Percentiles rank a stretch among this genome's conserved stretches.
phyloP scores from a whole-genome alignment of 805 yeast genomes.

The Candida ipomoeae region DNA sequence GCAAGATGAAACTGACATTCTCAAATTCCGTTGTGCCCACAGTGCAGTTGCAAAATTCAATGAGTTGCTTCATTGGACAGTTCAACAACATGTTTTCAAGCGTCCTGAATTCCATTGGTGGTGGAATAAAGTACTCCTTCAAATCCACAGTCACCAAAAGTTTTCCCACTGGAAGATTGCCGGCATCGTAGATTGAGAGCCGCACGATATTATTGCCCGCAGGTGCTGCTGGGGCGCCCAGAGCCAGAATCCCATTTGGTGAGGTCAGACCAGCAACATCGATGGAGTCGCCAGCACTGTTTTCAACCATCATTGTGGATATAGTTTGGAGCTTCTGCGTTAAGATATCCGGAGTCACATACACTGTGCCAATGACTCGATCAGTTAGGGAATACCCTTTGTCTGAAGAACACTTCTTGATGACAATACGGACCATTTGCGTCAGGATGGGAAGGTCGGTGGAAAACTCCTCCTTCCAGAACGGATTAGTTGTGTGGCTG shows the following conservation, averaged over 20 bases:
- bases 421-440: conserved; percentile 46
- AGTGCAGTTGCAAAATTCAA: conserved; percentile 42
- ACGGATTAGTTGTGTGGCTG: conserved; percentile 48
- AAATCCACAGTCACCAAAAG: conserved; percentile 48
- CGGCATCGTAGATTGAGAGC: conserved; percentile 41
- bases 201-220: conserved; percentile 37
- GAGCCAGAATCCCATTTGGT: not conserved
- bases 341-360: conserved; percentile 50
- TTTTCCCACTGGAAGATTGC: conserved; percentile 51
- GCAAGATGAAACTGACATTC: conserved; percentile 51
- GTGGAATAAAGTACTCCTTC: conserved; percentile 54
- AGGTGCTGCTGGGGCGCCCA: not conserved
- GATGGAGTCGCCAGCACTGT: conserved; percentile 21
- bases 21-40: conserved; percentile 46
- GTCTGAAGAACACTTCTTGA: conserved; percentile 34
- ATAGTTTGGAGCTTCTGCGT: conserved; percentile 27
- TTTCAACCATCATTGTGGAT: conserved; percentile 34
- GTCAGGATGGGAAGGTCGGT: conserved; percentile 57
- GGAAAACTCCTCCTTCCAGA: conserved; percentile 78
- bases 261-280: conserved; percentile 16
- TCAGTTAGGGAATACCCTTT: conserved; percentile 30
- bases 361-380: conserved; percentile 49
- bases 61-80: conserved; percentile 50
- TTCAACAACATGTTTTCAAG: conserved; percentile 59
- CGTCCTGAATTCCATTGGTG: conserved; percentile 55